Percentiles rank a stretch among this genome's conserved stretches.
These are phyloP conservation scores for Diplodia seriata DNA, from an alignment of 2,329 filamentous ascomycete genomes.

Conservation along the genomic window DNA sequence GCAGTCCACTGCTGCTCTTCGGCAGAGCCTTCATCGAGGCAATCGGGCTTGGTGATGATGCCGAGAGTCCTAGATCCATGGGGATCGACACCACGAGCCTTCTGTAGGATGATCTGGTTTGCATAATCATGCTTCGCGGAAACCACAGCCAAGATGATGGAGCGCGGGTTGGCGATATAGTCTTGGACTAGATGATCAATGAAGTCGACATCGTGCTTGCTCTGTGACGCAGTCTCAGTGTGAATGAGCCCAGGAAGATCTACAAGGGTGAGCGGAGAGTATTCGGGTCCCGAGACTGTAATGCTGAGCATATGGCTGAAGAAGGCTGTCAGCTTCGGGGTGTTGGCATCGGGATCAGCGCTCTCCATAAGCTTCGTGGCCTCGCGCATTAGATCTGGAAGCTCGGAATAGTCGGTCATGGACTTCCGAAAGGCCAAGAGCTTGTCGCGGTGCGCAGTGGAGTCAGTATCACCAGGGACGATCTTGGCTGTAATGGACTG, in stretches of 20 bases:
- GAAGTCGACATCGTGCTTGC: slow-evolving; percentile 44
- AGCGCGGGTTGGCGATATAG: slow-evolving; percentile 59
- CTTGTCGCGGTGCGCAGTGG: too few relatives aligned
- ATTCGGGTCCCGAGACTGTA: slow-evolving; percentile 37
- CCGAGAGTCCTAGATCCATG: slow-evolving; percentile 45
- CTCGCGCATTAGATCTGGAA: background rate
- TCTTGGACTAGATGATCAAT: slow-evolving; percentile 50
- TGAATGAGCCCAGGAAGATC: slow-evolving; percentile 51
- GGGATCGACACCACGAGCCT: slow-evolving; percentile 47
- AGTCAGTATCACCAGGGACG: slow-evolving; percentile 29
- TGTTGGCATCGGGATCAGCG: slow-evolving; percentile 48
- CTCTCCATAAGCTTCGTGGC: slow-evolving; percentile 12
- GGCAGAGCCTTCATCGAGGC: slow-evolving; percentile 45
- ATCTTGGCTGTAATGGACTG: slow-evolving; percentile 46
- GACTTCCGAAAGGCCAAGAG: background rate
- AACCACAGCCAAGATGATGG: slow-evolving; percentile 43
- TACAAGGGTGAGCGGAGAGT: slow-evolving; percentile 43
- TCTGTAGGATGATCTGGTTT: slow-evolving; percentile 55
- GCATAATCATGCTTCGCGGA: slow-evolving; percentile 49
- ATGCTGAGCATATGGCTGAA: slow-evolving; percentile 39
- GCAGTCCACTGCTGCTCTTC: slow-evolving; percentile 52
- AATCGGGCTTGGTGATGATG: slow-evolving; percentile 50
- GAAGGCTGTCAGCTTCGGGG: slow-evolving; percentile 46
- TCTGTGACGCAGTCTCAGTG: slow-evolving; percentile 40
- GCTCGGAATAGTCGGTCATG: background rate